These are phyloP conservation scores for Ceratobasidium papillatum DNA, from an alignment of 1,284 basidiomycete genomes.

Conservation along the genomic window DNA sequence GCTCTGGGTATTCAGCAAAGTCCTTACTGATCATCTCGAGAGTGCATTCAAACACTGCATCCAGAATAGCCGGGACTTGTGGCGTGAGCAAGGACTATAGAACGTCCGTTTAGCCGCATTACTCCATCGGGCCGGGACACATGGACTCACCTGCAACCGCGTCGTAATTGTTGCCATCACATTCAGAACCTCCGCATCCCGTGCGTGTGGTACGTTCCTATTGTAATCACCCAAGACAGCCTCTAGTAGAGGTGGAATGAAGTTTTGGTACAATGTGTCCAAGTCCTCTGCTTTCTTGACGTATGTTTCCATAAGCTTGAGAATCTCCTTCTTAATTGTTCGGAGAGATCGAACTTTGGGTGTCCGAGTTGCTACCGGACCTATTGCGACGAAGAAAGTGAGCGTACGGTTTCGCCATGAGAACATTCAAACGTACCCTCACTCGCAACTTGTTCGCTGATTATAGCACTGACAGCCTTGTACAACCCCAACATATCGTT, in stretches of 20 bases:
- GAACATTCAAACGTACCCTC: slow-evolving; percentile 66
- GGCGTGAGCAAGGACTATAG: slow-evolving; percentile 81
- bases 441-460: slow-evolving; percentile 89
- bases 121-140: slow-evolving; percentile 62
- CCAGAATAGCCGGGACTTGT: slow-evolving; percentile 95
- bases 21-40: slow-evolving; percentile 99
- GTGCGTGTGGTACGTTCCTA: slow-evolving; percentile 90
- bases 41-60: slow-evolving; percentile 98
- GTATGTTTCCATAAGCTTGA: slow-evolving; percentile 97
- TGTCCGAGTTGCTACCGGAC: slow-evolving; percentile 94
- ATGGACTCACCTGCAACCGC: slow-evolving; percentile 76
- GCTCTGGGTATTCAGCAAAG: slow-evolving; percentile 97
- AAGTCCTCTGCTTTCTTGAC: slow-evolving; percentile 97
- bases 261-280: slow-evolving; percentile 88
- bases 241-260: slow-evolving; percentile 96
- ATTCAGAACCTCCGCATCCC: slow-evolving; percentile 97
- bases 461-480: slow-evolving; percentile 97
- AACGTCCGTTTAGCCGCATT: slow-evolving; percentile 17
- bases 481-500: slow-evolving; percentile 99
- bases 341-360: slow-evolving; percentile 94
- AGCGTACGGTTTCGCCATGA: background rate
- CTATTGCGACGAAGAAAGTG: slow-evolving; percentile 54
- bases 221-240: slow-evolving; percentile 98
- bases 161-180: slow-evolving; percentile 97
- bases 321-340: slow-evolving; percentile 98